A percentile compares a stretch with the other conserved stretches of the same genome.
These are phyloP conservation scores for Ampelomyces quisqualis DNA, from an alignment of 2,329 filamentous ascomycete genomes.

Conservation along the genomic window DNA sequence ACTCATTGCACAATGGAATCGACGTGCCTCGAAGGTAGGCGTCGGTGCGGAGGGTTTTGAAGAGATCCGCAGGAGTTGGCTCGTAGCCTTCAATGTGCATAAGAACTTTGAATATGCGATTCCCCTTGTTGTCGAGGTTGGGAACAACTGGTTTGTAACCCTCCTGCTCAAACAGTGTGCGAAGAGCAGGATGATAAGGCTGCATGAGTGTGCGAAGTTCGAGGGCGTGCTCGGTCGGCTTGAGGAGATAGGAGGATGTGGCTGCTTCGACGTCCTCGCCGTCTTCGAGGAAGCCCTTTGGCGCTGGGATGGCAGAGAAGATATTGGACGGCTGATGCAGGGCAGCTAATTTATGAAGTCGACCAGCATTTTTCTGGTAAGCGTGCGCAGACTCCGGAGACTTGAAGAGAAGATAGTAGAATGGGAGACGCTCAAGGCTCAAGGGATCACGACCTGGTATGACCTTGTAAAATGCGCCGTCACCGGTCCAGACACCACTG, in stretches of 20 bases:
- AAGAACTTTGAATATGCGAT: conserved; percentile 34
- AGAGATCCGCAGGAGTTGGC: conserved; percentile 30
- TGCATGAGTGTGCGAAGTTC: conserved; percentile 35
- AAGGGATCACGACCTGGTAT: conserved; percentile 64
- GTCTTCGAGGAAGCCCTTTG: conserved; percentile 47
- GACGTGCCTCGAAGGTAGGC: conserved; percentile 38
- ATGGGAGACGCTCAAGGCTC: conserved; percentile 63
- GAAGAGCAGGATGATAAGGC: conserved; percentile 48
- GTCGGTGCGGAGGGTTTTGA: conserved; percentile 31
- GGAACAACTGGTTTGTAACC: conserved; percentile 39
- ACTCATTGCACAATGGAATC: conserved; percentile 25
- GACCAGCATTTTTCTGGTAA: conserved; percentile 59
- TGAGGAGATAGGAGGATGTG: conserved; percentile 53
- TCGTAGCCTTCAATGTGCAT: conserved; percentile 41
- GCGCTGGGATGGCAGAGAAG: conserved; percentile 47
- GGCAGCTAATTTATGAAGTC: conserved; percentile 54
- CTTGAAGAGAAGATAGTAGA: conserved; percentile 71
- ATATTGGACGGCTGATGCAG: conserved; percentile 47
- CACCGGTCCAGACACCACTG: conserved; percentile 64
- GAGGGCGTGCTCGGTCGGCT: conserved; percentile 23
- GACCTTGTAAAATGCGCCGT: conserved; percentile 61
- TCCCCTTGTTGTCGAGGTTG: conserved; percentile 12
- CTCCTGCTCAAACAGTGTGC: conserved; percentile 29
- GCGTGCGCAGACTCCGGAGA: conserved; percentile 58
- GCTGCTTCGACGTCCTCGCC: conserved; percentile 50